A percentile compares a stretch with the other conserved stretches of the same genome.
Conservation (phyloP, 257 asterid genomes). For the Nicotiana otophora region DNA sequence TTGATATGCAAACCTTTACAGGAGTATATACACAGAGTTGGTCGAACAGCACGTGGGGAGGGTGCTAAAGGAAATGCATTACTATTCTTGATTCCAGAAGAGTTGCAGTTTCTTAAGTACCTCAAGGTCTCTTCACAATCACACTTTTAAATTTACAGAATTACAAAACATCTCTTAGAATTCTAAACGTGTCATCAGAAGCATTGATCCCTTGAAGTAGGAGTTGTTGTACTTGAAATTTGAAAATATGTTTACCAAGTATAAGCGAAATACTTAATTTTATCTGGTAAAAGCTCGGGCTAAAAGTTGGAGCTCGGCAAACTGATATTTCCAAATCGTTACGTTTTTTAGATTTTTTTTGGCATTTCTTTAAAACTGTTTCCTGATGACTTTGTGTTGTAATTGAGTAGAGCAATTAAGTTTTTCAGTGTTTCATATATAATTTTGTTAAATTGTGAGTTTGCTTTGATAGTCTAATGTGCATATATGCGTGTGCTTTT, state of each 20-base stretch:
- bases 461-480: not conserved
- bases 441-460: not conserved
- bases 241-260: not conserved
- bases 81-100: constrained; percentile 93
- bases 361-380: not conserved
- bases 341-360: not conserved
- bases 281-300: not conserved
- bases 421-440: not conserved
- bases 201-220: not conserved
- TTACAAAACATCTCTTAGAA: not conserved
- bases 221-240: not conserved
- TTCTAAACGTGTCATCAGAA: not conserved
- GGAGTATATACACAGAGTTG: constrained; percentile 96
- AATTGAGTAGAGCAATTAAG: not conserved
- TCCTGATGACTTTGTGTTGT: not conserved
- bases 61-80: constrained; percentile 94
- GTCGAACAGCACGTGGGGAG: constrained; percentile 97
- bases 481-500: not conserved
- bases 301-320: not conserved
- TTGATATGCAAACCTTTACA: constrained; percentile 27
- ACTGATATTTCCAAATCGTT: not conserved
- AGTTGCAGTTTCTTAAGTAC: constrained; percentile 66
- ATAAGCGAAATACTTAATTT: not conserved
- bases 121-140: constrained; percentile 51
- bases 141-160: not conserved